These are phyloP conservation scores for Suhomyces taliae DNA, from an alignment of 1,139 yeast genomes.

Conservation along the genomic window DNA sequence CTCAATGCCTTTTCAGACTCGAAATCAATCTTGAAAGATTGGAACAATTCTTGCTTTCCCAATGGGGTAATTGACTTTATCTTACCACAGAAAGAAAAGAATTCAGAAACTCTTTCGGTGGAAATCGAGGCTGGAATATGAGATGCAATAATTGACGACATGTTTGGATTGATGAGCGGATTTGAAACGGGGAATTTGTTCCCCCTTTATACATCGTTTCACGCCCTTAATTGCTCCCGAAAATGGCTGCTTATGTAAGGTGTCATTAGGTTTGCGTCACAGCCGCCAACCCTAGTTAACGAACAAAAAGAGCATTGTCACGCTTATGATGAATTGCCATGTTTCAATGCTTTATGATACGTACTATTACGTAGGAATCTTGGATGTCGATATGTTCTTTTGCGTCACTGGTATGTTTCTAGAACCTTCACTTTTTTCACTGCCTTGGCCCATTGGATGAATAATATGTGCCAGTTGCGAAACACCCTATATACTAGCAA, in stretches of 20 bases:
- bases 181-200: too few relatives aligned
- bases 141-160: slow-evolving; percentile 55
- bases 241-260: background rate
- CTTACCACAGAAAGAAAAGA: slow-evolving; percentile 79
- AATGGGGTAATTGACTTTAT: slow-evolving; percentile 46
- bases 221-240: background rate
- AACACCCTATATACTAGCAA: too few relatives aligned
- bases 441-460: too few relatives aligned
- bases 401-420: too few relatives aligned
- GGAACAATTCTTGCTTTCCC: slow-evolving; percentile 27
- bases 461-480: too few relatives aligned
- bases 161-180: slow-evolving; percentile 10
- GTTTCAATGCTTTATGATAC: background rate
- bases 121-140: slow-evolving; percentile 58
- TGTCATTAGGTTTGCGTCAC: background rate
- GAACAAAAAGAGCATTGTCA: too few relatives aligned
- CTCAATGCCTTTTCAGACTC: slow-evolving; percentile 61
- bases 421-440: too few relatives aligned
- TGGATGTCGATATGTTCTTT: too few relatives aligned
- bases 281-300: background rate
- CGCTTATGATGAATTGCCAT: background rate
- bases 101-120: slow-evolving; percentile 59
- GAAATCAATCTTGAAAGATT: slow-evolving; percentile 52
- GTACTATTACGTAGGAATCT: too few relatives aligned
- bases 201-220: background rate